These are phyloP conservation scores for Xylaria sp. DNA, from an alignment of 2,329 filamentous ascomycete genomes.

Conservation along the genomic window DNA sequence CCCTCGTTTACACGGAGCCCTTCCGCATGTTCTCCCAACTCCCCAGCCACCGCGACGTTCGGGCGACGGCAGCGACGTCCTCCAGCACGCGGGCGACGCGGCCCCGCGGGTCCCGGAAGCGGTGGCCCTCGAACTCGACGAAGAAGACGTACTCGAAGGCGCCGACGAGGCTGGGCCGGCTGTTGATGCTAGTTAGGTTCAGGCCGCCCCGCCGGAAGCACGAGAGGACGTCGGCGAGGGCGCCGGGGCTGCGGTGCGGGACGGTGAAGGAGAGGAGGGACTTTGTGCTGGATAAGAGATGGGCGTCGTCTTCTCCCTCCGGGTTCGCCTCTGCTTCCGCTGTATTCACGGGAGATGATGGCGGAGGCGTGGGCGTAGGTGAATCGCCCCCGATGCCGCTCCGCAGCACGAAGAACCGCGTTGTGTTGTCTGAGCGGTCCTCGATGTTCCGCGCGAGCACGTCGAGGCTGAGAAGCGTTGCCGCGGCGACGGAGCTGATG, in stretches of 20 bases:
- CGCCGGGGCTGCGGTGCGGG: constrained; percentile 80
- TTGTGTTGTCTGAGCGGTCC: constrained; percentile 80
- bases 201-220: constrained; percentile 79
- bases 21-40: constrained; percentile 66
- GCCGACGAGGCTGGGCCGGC: constrained; percentile 74
- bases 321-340: background rate
- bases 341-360: background rate
- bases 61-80: constrained; percentile 67
- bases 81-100: constrained; percentile 70
- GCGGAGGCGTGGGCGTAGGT: background rate
- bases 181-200: constrained; percentile 92
- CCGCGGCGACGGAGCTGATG: constrained; percentile 81
- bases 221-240: constrained; percentile 81
- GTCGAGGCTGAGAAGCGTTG: constrained; percentile 72
- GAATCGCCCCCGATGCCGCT: constrained; percentile 30
- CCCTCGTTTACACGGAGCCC: background rate
- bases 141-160: constrained; percentile 94
- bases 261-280: constrained; percentile 87
- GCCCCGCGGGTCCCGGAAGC: constrained; percentile 62
- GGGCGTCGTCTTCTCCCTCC: constrained; percentile 17
- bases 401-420: constrained; percentile 77
- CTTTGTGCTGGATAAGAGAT: constrained; percentile 61
- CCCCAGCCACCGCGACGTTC: constrained; percentile 74
- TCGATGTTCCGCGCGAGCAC: constrained; percentile 77
- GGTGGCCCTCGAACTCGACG: constrained; percentile 82